Conservation (phyloP, 2,329 filamentous ascomycete genomes). For the Orbilia oligospora region DNA sequence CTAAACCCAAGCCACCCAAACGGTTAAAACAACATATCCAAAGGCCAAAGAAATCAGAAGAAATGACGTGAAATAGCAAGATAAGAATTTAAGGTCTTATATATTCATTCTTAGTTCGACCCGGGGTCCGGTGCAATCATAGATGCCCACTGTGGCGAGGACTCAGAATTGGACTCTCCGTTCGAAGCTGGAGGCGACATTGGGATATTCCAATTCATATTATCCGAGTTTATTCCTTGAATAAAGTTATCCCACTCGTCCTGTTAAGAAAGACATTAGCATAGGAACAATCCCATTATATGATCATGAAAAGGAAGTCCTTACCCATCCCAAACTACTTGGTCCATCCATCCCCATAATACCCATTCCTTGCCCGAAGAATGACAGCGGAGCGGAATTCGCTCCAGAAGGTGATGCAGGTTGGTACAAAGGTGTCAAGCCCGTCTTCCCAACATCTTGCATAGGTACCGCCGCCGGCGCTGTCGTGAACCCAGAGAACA, state of each 20-base stretch:
- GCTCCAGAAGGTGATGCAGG: conserved; percentile 43
- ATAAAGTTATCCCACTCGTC: conserved; percentile 64
- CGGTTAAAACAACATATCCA: not conserved
- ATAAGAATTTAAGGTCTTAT: not conserved
- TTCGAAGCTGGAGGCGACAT: conserved; percentile 43
- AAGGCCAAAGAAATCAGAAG: not conserved
- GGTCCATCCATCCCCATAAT: conserved; percentile 61
- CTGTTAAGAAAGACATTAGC: conserved; percentile 40
- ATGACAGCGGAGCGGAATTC: conserved; percentile 36
- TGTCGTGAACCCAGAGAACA: conserved; percentile 52
- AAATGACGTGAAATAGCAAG: not conserved
- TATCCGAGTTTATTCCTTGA: conserved; percentile 63
- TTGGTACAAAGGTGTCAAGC: conserved; percentile 57
- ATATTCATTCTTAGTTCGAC: conserved; percentile 39
- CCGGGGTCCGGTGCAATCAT: conserved; percentile 50
- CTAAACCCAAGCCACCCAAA: conserved; percentile 28
- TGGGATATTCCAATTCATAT: conserved; percentile 57
- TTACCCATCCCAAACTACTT: conserved; percentile 62
- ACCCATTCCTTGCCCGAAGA: conserved; percentile 59
- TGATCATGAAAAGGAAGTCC: not conserved
- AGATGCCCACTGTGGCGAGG: conserved; percentile 57
- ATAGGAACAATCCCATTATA: not conserved
- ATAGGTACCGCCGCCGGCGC: conserved; percentile 56
- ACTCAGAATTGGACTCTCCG: conserved; percentile 35
- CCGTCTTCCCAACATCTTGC: conserved; percentile 57